phyloP scores from a whole-genome alignment of 768 basidiomycete species.

The Tephrocybe sp. region DNA sequence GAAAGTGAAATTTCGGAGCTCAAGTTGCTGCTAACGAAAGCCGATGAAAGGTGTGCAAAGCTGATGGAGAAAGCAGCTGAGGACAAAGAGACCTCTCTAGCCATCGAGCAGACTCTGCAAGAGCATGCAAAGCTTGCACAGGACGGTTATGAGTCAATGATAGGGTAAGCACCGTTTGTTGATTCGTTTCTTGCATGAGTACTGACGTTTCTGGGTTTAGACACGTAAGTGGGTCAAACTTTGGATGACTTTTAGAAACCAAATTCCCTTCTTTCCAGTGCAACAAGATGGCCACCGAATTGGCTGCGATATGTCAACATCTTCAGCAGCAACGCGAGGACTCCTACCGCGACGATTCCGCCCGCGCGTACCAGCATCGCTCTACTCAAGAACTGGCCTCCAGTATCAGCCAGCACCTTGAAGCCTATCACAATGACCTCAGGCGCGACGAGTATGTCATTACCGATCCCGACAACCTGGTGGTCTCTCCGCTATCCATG shows the following conservation, averaged over 20 bases:
- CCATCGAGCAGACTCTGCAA: conserved; percentile 52
- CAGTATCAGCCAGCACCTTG: conserved; percentile 14
- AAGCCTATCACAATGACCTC: conserved; percentile 30
- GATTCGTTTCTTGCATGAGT: background rate
- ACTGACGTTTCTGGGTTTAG: conserved; percentile 17
- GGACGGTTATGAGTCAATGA: conserved; percentile 37
- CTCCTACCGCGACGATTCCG: background rate
- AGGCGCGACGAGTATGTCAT: conserved; percentile 32
- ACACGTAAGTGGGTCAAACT: conserved; percentile 28
- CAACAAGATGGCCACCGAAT: conserved; percentile 32
- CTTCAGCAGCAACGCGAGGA: background rate
- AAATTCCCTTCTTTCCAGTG: conserved; percentile 23
- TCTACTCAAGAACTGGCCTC: conserved; percentile 9
- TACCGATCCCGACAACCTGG: conserved; percentile 32
- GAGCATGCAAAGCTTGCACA: conserved; percentile 51
- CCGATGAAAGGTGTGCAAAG: conserved; percentile 24
- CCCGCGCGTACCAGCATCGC: background rate
- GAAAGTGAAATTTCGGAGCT: conserved; percentile 30
- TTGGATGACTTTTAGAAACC: background rate
- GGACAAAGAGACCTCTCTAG: conserved; percentile 52
- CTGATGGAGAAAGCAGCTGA: conserved; percentile 39
- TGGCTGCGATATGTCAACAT: conserved; percentile 23
- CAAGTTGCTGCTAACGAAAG: conserved; percentile 26
- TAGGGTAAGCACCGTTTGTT: conserved; percentile 31
- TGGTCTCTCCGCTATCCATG: conserved; percentile 42